phyloP scores from a whole-genome alignment of 768 basidiomycete species.

The Boletus sensibilis region DNA sequence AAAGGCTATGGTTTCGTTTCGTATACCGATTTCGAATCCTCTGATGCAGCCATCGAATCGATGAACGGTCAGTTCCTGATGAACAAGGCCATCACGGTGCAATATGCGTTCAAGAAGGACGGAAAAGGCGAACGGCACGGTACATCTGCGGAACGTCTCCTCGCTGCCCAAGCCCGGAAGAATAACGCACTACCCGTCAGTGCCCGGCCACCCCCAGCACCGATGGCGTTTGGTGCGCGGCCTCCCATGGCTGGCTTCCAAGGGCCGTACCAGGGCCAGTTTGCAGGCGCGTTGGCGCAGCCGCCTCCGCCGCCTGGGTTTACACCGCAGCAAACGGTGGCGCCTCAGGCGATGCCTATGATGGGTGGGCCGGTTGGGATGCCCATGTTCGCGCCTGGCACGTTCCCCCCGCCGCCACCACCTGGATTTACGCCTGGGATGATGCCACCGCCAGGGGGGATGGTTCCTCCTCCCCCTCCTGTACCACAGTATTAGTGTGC shows the following conservation, averaged over 20 bases:
- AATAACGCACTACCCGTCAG: constrained; percentile 86
- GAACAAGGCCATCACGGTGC: constrained; percentile 97
- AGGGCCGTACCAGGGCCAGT: constrained; percentile 87
- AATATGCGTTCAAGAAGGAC: constrained; percentile 99
- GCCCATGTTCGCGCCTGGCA: constrained; percentile 43
- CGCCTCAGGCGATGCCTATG: constrained; percentile 42
- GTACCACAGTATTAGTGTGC: constrained; percentile 32
- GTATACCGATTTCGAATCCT: constrained; percentile 96
- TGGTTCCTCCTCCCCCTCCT: constrained; percentile 47
- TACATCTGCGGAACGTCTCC: constrained; percentile 91
- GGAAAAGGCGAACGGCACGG: constrained; percentile 98
- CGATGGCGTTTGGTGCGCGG: constrained; percentile 66
- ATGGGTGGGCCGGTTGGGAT: constrained; percentile 35
- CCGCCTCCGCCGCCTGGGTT: constrained; percentile 83
- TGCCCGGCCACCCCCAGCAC: constrained; percentile 72
- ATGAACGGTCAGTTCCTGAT: constrained; percentile 98
- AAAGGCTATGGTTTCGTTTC: constrained; percentile 98
- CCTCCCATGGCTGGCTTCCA: constrained; percentile 71
- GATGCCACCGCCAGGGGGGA: constrained; percentile 34
- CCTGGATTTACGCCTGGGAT: constrained; percentile 61
- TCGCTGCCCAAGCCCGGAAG: constrained; percentile 94
- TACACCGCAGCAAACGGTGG: constrained; percentile 66
- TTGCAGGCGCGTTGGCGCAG: constrained; percentile 82
- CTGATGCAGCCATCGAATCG: constrained; percentile 92
- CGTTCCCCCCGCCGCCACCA: constrained; percentile 62